Conservation (phyloP, 164 flowering plant genomes). For the Liriodendron chinense region DNA sequence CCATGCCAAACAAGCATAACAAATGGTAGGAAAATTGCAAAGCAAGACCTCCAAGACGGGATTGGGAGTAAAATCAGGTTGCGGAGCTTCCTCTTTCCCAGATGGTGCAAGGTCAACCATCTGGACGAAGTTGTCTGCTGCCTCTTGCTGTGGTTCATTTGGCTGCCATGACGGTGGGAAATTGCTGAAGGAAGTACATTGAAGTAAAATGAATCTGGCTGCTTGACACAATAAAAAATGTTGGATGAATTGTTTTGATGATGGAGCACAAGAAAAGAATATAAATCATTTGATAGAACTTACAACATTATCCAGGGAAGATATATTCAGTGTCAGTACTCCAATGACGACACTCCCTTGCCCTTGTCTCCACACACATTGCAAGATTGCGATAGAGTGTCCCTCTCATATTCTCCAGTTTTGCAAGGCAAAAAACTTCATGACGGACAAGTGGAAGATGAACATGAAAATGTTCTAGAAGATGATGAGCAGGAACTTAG, state of each 20-base stretch:
- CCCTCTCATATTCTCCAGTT: too few relatives aligned
- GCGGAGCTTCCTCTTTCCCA: slow-evolving; percentile 60
- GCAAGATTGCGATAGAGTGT: slow-evolving; percentile 85
- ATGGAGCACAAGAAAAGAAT: background rate
- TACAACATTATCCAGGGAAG: slow-evolving; percentile 58
- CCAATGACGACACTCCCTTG: slow-evolving; percentile 82
- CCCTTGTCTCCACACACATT: slow-evolving; percentile 96
- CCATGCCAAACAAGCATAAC: background rate
- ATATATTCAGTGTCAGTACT: slow-evolving; percentile 79
- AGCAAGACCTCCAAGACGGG: slow-evolving; percentile 80
- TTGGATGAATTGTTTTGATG: background rate
- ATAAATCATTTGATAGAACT: slow-evolving; percentile 23
- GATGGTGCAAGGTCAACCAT: slow-evolving; percentile 86
- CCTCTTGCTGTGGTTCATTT: slow-evolving; percentile 72
- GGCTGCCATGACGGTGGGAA: slow-evolving; percentile 71
- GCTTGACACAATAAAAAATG: slow-evolving; percentile 12
- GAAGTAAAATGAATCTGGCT: slow-evolving; percentile 96
- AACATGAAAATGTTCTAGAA: too few relatives aligned
- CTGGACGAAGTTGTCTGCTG: slow-evolving; percentile 75
- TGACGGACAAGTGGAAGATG: too few relatives aligned
- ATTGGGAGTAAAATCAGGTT: slow-evolving; percentile 87
- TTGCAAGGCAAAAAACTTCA: too few relatives aligned
- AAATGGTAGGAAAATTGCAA: background rate
- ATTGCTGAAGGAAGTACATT: slow-evolving; percentile 86
- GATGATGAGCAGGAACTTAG: too few relatives aligned